Percentiles rank a stretch among this genome's conserved stretches.
Evolutionary conservation across 495 filamentous ascomycete genomes (phyloP).

Genomic region (Aspergillus indologenus): DNA sequence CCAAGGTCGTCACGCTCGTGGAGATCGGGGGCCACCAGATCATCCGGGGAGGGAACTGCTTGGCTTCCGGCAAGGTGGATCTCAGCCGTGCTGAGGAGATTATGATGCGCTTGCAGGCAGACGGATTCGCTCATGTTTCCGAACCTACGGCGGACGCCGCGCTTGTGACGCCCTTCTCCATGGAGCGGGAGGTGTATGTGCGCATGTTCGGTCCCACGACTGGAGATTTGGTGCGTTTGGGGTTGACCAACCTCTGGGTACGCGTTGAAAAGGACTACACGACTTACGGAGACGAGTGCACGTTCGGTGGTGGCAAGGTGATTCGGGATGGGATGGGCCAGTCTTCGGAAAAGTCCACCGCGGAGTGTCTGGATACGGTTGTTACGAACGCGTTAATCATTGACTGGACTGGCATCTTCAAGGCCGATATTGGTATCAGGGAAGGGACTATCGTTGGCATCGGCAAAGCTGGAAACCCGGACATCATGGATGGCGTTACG

Average conservation of each 20-base stretch:
- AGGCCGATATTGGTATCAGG: constrained; percentile 95
- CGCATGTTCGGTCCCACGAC: constrained; percentile 92
- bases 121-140: constrained; percentile 74
- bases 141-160: constrained; percentile 57
- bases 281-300: constrained; percentile 88
- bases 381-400: constrained; percentile 92
- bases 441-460: constrained; percentile 85
- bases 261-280: constrained; percentile 86
- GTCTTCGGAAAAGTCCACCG: constrained; percentile 68
- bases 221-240: constrained; percentile 79
- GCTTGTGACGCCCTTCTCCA: constrained; percentile 57
- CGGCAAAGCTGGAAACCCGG: constrained; percentile 94
- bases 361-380: constrained; percentile 76
- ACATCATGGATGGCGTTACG: constrained; percentile 89
- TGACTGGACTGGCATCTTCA: constrained; percentile 91
- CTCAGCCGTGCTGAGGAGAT: constrained; percentile 60
- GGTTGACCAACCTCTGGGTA: constrained; percentile 86
- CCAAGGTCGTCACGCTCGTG: constrained; percentile 87
- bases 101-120: constrained; percentile 57
- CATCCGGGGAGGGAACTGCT: constrained; percentile 79
- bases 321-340: constrained; percentile 96
- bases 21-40: constrained; percentile 80
- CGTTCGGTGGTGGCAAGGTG: constrained; percentile 94
- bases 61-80: constrained; percentile 74
- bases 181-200: constrained; percentile 75